Conservation (phyloP, 305 asterid genomes). For the Euphrasia arctica region DNA sequence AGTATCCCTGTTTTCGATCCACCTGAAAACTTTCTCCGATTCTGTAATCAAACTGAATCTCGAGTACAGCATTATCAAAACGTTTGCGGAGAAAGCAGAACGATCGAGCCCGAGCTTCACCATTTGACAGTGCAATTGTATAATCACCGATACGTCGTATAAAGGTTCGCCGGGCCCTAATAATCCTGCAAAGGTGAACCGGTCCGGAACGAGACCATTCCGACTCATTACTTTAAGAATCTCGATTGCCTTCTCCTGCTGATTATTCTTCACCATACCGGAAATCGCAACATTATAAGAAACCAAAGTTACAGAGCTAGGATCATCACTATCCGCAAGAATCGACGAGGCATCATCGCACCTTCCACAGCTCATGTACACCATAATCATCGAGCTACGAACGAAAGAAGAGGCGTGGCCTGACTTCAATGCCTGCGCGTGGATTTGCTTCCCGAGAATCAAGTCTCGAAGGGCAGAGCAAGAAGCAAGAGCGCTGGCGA, state of each 20-base stretch:
- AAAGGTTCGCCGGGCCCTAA: slow-evolving; percentile 39
- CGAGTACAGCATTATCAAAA: slow-evolving; percentile 51
- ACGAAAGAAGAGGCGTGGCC: slow-evolving; percentile 48
- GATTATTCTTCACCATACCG: slow-evolving; percentile 59
- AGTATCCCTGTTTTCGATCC: slow-evolving; percentile 47
- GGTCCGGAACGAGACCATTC: slow-evolving; percentile 58
- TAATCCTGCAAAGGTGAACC: slow-evolving; percentile 69
- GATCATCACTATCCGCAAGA: slow-evolving; percentile 27
- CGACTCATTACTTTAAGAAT: slow-evolving; percentile 43
- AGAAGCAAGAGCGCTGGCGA: slow-evolving; percentile 64
- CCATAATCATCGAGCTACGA: slow-evolving; percentile 53
- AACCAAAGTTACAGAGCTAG: slow-evolving; percentile 35
- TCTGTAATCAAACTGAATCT: slow-evolving; percentile 44
- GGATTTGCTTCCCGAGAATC: slow-evolving; percentile 57
- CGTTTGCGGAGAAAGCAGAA: slow-evolving; percentile 48
- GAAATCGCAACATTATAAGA: slow-evolving; percentile 55
- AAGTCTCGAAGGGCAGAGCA: slow-evolving; percentile 49
- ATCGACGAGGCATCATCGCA: slow-evolving; percentile 48
- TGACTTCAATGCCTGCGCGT: slow-evolving; percentile 49
- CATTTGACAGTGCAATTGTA: slow-evolving; percentile 58
- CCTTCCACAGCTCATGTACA: slow-evolving; percentile 67
- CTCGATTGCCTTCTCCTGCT: slow-evolving; percentile 48
- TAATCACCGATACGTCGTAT: slow-evolving; percentile 36
- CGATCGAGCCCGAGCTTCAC: slow-evolving; percentile 53
- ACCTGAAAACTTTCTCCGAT: slow-evolving; percentile 46